Evolutionary conservation across 805 yeast species (phyloP), one percentile per base, ranked within the genome.

Genomic region (Yarrowia hollandica): DNA sequence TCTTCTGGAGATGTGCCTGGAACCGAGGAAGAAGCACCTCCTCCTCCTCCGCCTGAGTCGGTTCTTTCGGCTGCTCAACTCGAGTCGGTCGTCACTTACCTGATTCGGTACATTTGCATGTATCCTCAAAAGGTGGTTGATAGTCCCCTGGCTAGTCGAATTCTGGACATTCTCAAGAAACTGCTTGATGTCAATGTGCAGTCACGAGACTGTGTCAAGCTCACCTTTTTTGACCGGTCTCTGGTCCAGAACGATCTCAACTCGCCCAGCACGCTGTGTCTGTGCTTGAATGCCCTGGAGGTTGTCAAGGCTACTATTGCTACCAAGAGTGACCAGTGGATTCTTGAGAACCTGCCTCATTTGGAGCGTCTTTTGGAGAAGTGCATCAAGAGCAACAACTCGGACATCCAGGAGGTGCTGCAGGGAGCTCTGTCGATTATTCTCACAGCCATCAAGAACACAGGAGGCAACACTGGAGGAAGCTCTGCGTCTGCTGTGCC

Each of bases 211-310:
- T 52, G 58, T 15, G 90, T 94, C 16, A 89, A 89, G 65, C 76
- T 94, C 30, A 81, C 85, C 0, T 90, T 88, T 71, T 94, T 94
- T 68, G 99, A 94, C 64, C 83, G 94, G 63, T 88, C 90, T 66
- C 74, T 94, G 58, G 82, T 88, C 16, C 84, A 88, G 26, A 83
- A 88, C 60, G 97, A 92, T 63, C 80, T 90, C 12, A 79, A 83
- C 31, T 84, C 84, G 62, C 66, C 70, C 2, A 68, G 68, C 19
- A 78, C 87, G 37, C 70, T 90, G 21, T 89, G 90, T 1, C 86
- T 87, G 65, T 88, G 96, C 65, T 75, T 91, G 66, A 95, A 94
- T 72, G 96, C 99, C 0, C 73, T 95, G 52, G 96, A 90, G 69
- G 97, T 94, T 0, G 77, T 94, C 42, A 84, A 86, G 10, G 88